Conservation (phyloP, 2,329 filamentous ascomycete genomes). For the Penicillium carneum region DNA sequence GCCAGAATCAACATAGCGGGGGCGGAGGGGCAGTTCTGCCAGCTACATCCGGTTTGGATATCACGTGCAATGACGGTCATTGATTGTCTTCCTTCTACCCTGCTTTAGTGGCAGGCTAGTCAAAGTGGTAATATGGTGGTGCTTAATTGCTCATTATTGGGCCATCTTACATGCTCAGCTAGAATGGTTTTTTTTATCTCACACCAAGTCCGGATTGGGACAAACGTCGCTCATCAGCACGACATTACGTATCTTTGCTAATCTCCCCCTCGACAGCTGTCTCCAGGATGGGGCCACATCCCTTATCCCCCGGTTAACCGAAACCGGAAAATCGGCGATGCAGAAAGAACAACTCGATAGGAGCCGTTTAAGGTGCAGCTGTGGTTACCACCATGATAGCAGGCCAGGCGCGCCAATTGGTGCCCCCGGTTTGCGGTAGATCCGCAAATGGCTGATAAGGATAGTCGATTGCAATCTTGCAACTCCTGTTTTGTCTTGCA, state of each 20-base stretch:
- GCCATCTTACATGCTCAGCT: neutral
- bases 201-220: neutral
- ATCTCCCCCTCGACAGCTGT: neutral
- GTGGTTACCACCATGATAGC: neutral
- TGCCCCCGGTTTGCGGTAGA: constrained; percentile 3
- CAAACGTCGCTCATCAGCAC: constrained; percentile 2
- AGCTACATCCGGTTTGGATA: constrained; percentile 15
- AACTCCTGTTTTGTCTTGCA: neutral
- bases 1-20: constrained; percentile 20
- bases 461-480: constrained; percentile 17
- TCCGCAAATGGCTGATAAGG: constrained; percentile 26
- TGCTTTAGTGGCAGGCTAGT: neutral
- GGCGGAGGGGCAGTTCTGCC: constrained; percentile 23
- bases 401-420: constrained; percentile 18
- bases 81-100: neutral
- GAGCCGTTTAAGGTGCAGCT: constrained; percentile 7
- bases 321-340: constrained; percentile 6
- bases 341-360: neutral
- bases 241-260: constrained; percentile 9
- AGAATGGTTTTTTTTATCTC: neutral
- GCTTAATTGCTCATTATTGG: constrained; percentile 2
- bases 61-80: constrained; percentile 7
- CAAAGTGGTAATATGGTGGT: neutral
- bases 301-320: neutral
- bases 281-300: neutral